Conservation (phyloP, 371 early-diverging fungal genomes). For the Mucor velutinosus region DNA sequence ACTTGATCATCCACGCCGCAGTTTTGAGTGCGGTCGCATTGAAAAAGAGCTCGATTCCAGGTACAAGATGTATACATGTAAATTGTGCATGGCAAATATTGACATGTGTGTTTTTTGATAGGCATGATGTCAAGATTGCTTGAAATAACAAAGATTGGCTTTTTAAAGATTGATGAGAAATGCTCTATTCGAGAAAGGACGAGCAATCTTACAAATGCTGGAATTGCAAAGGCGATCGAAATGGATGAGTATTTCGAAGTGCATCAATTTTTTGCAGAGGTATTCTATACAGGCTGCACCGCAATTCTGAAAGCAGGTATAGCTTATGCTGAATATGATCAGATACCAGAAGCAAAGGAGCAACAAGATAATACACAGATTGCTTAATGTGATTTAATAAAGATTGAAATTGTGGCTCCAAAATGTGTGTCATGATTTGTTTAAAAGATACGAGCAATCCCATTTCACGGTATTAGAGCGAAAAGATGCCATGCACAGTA, state of each 20-base stretch:
- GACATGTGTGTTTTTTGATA: background rate
- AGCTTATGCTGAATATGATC: conserved; percentile 55
- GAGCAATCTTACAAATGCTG: conserved; percentile 53
- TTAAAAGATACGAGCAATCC: background rate
- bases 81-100: background rate
- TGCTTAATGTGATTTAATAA: background rate
- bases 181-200: conserved; percentile 60
- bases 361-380: background rate
- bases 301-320: conserved; percentile 55
- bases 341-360: background rate
- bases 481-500: background rate
- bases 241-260: conserved; percentile 64
- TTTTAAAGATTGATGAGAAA: conserved; percentile 56
- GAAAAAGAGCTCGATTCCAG: conserved; percentile 65
- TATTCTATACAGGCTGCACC: conserved; percentile 38
- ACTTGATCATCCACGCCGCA: conserved; percentile 56
- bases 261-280: conserved; percentile 57
- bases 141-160: conserved; percentile 25
- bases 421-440: background rate
- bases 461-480: background rate
- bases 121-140: conserved; percentile 13
- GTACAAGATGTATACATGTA: conserved; percentile 12
- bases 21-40: conserved; percentile 59
- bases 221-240: conserved; percentile 62
- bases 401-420: background rate